phyloP scores from a whole-genome alignment of 495 filamentous ascomycete genomes.

The Tetracladium setigerum region DNA sequence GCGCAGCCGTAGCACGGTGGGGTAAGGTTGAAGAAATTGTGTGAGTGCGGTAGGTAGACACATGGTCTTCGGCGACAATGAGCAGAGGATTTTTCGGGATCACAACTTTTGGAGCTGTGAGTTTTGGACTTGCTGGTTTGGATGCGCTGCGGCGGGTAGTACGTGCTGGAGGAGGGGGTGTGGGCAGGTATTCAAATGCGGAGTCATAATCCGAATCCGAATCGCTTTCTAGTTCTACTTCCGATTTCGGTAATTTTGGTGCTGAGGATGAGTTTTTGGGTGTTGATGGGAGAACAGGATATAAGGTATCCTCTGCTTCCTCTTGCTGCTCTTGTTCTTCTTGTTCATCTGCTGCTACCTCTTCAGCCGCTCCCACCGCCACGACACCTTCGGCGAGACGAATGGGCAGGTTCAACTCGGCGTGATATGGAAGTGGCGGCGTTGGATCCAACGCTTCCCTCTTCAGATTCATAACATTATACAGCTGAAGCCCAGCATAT shows the following conservation, averaged over 20 bases:
- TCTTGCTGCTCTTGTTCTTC: conserved; percentile 20
- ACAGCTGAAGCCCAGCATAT: conserved; percentile 72
- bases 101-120: too few species aligned
- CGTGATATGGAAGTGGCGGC: conserved; percentile 61
- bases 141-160: too few species aligned
- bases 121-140: too few species aligned
- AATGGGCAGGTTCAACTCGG: conserved; percentile 59
- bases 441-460: conserved; percentile 54
- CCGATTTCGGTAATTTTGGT: too few species aligned
- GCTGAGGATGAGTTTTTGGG: too few species aligned
- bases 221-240: too few species aligned
- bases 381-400: conserved; percentile 32
- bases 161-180: too few species aligned
- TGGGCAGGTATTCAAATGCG: too few species aligned
- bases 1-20: conserved; percentile 13
- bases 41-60: background rate
- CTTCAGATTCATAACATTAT: conserved; percentile 58
- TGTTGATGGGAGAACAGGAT: too few species aligned
- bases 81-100: background rate
- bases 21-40: background rate
- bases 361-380: too few species aligned
- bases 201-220: too few species aligned
- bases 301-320: background rate
- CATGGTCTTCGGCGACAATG: background rate
- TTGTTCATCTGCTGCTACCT: conserved; percentile 26